Evolutionary conservation across 2,329 filamentous ascomycete species (phyloP), one percentile per base, ranked within the genome.

Genomic region (Penicillium sp.): DNA sequence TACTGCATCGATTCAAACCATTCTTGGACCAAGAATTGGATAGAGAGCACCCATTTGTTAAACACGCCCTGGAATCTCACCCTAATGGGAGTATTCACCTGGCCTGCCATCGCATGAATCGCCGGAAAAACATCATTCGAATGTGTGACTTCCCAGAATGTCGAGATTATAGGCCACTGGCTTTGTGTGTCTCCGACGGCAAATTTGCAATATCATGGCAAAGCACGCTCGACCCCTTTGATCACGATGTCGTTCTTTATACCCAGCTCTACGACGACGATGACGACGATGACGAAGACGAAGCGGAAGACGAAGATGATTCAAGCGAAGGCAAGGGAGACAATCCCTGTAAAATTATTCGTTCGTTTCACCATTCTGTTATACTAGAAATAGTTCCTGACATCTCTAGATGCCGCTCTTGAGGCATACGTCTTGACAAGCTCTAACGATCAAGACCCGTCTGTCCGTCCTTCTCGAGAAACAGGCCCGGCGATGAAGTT

Each of bases 201-300:
- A 60, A 53, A 6, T 73, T 75, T 65, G 73, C 67, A 1, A 73
- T 75, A 36, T 73, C 69, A n/a, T 75, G 73, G 73, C 68, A 69
- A 45, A 65, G 73, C 56, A 14, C 19, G 30, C 46, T 60, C 7
- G 61, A 67, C 14, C 35, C 41, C 9, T 22, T 55, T 30, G 57
- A 65, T 11, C 53, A 69, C 53, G 62, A 68, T 19, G 71, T 75
- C 11, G 45, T 69, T 11, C 55, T 72, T n/a, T 74, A 75, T 50
- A 62, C 46, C 16, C 28, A 36, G 22, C n/a, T 41, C 12, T 26
- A 45, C 5, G 45, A 52, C 3, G 43, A 57, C 2, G 36, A 42
- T 19, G 41, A 36, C 1, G 10, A 14, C 2, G 58, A 61, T n/a
- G 50, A 33, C 1, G 22, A 36, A 26, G 36, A 45, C 2, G 35